Base-by-base conservation (phyloP, 257 asterid genomes). In the Solanum phureja region DNA sequence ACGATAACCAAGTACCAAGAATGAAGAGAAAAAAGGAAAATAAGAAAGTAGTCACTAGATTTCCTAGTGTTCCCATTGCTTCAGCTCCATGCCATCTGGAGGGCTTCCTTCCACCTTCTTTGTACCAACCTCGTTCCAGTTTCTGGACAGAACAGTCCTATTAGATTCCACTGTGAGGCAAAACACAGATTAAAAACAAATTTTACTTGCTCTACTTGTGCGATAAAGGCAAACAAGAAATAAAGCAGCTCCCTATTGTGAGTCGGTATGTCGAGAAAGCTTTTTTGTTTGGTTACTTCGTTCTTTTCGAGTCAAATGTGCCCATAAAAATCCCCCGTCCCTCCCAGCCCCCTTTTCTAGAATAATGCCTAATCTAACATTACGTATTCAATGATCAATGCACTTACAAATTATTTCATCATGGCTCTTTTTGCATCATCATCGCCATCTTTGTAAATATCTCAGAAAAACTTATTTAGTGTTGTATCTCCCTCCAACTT, bases 401-500 rank as follows among this genome's bases (percentile, higher is more conserved):
- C 88, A 56, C 99, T 92, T 93, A 97, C 99, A 81, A 95, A 97
- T 56, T 98, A 97, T 92, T 97, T 97, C 96, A 93, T 94, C 99
- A 95, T 95, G 87, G 99, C 99, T 91, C 99, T 91, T 89, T 94
- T 91, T 6, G 98, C 90, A 91, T 97, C 99, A 91, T 97, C 99
- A 31, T 97, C 98, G 21, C 98, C 96, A 89, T 93, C 98, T 60
- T 84, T 76, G 92, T 95, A 97, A 90, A 97, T 95, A 83, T 92
- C 98, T 76, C 91, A 83, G 94, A 97, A 97, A 81, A 97, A 95
- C 88, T 95, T 97, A 96, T 95, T 95, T 87, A 97, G 86, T 83
- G 96, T 98, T 10, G 98, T 98, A 89, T 97, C 99, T 7, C 99
- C 98, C 87, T 97, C 98, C 3, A 97, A 94, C 87, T 97, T 95